A percentile compares a stretch with the other conserved stretches of the same genome.
phyloP scores from a whole-genome alignment of 2,329 filamentous ascomycete species.

The Pseudocercospora pini-densiflorae region DNA sequence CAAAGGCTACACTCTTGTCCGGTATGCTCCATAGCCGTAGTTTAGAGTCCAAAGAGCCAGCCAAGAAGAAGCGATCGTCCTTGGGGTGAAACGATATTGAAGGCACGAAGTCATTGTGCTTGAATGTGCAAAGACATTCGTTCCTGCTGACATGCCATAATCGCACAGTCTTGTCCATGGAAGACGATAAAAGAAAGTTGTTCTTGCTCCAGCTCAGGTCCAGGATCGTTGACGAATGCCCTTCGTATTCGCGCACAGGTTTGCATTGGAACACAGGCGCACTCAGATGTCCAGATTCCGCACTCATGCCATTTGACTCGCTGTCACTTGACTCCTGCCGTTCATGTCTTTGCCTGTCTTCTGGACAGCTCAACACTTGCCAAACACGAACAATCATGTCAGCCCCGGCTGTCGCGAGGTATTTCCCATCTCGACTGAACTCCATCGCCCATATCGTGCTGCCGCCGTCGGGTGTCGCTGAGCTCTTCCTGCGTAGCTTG shows the following conservation, averaged over 20 bases:
- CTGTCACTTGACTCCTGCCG: slow-evolving; percentile 64
- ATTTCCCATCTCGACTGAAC: slow-evolving; percentile 90
- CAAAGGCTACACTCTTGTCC: slow-evolving; percentile 89
- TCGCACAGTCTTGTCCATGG: slow-evolving; percentile 96
- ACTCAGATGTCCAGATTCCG: slow-evolving; percentile 64
- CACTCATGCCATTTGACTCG: slow-evolving; percentile 54
- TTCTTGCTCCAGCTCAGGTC: slow-evolving; percentile 99
- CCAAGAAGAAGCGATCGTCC: slow-evolving; percentile 95
- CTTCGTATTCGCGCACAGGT: slow-evolving; percentile 77
- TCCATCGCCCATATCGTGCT: slow-evolving; percentile 86
- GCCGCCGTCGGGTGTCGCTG: slow-evolving; percentile 28
- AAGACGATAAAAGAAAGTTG: slow-evolving; percentile 92
- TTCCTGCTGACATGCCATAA: slow-evolving; percentile 86
- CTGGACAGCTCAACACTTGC: slow-evolving; percentile 80
- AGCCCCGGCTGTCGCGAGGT: slow-evolving; percentile 88
- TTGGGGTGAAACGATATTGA: slow-evolving; percentile 92
- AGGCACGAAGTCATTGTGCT: slow-evolving; percentile 93
- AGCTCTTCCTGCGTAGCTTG: slow-evolving; percentile 51
- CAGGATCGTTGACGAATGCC: slow-evolving; percentile 83
- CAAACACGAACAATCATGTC: slow-evolving; percentile 86
- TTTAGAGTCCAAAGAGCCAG: slow-evolving; percentile 87
- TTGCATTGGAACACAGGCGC: slow-evolving; percentile 87
- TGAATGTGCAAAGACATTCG: slow-evolving; percentile 91
- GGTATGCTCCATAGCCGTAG: slow-evolving; percentile 95
- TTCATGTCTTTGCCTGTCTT: slow-evolving; percentile 77